phyloP scores from a whole-genome alignment of 371 early-diverging fungal species.

The Catenaria anguillulae region DNA sequence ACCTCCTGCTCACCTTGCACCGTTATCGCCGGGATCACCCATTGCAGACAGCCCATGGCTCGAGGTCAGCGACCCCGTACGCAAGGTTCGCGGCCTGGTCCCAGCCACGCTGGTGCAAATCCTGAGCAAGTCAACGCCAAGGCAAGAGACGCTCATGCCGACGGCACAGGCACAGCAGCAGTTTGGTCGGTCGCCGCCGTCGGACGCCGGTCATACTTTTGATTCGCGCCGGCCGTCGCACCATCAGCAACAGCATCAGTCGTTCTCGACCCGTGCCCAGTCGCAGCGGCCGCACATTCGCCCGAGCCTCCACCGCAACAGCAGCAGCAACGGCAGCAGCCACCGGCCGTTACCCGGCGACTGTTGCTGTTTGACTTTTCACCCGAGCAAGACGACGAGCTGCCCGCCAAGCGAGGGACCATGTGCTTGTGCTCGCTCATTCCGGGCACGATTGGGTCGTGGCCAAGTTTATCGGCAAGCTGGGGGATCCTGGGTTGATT shows the following conservation, averaged over 20 bases:
- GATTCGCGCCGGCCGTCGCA: too few relatives aligned
- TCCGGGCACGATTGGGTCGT: slow-evolving; percentile 69
- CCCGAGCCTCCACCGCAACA: slow-evolving; percentile 6
- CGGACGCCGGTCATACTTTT: too few relatives aligned
- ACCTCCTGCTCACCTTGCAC: neutral
- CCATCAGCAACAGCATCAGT: too few relatives aligned
- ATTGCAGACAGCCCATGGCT: neutral
- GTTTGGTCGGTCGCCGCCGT: too few relatives aligned
- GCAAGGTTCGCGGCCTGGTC: neutral
- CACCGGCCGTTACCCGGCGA: slow-evolving; percentile 37
- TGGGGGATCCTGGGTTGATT: slow-evolving; percentile 58
- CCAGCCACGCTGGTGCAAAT: neutral
- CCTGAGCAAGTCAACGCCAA: neutral
- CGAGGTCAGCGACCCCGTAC: slow-evolving; percentile 1
- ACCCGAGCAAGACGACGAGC: slow-evolving; percentile 61
- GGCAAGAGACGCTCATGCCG: neutral
- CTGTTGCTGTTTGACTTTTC: slow-evolving; percentile 61
- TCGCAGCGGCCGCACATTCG: neutral
- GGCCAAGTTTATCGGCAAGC: slow-evolving; percentile 49
- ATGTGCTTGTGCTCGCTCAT: slow-evolving; percentile 60
- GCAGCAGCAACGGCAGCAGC: too few relatives aligned
- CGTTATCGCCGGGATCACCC: neutral
- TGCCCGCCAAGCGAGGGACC: slow-evolving; percentile 55
- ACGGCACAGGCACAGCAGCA: too few relatives aligned
- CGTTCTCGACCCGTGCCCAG: neutral